phyloP scores from a whole-genome alignment of 2,329 filamentous ascomycete genomes.

The Fusarium mexicanum region DNA sequence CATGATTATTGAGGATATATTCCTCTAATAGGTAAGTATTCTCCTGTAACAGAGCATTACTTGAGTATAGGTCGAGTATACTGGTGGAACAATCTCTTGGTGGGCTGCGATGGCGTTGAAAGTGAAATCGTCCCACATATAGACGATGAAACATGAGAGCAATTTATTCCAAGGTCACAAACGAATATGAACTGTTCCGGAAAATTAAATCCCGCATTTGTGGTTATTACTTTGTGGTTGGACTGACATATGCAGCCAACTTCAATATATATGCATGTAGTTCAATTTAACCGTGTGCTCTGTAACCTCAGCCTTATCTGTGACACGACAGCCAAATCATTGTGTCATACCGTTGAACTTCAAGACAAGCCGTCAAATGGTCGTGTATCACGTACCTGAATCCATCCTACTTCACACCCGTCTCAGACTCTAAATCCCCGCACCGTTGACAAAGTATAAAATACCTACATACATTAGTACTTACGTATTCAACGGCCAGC shows the following conservation, averaged over 20 bases:
- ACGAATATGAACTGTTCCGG: neutral
- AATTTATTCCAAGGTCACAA: neutral
- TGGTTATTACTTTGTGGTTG: neutral
- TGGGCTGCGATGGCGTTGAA: neutral
- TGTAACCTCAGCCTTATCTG: neutral
- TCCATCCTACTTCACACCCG: slow-evolving; percentile 6
- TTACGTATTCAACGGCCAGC: neutral
- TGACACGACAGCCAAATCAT: neutral
- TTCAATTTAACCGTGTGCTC: neutral
- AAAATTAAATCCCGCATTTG: neutral
- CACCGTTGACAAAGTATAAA: neutral
- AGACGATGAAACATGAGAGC: neutral
- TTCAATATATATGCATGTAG: neutral
- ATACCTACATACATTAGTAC: neutral
- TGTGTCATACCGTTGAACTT: neutral
- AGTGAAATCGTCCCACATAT: neutral
- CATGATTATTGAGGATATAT: neutral
- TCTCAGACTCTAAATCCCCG: slow-evolving; percentile 9
- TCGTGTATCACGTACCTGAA: slow-evolving; percentile 18
- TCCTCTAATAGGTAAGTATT: neutral
- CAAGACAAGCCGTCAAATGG: neutral
- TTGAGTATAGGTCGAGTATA: neutral
- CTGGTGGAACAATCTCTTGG: neutral
- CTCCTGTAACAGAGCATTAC: neutral
- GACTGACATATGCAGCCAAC: neutral